A percentile compares a stretch with the other conserved stretches of the same genome.
Evolutionary conservation across 1,139 yeast genomes (phyloP).

Genomic region (Candida sojae): DNA sequence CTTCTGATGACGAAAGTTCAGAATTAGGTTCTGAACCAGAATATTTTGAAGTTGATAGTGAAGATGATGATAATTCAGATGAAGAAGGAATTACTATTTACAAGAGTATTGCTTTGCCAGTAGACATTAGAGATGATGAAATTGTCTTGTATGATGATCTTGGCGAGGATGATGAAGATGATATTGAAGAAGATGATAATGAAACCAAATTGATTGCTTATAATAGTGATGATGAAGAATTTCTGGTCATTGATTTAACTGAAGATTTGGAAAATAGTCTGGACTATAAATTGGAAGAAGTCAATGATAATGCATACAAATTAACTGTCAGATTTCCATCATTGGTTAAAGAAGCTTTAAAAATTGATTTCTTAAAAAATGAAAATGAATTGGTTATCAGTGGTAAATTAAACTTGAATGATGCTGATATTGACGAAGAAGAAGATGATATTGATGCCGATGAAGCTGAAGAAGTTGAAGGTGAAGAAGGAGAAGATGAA

Average conservation of each 20-base stretch:
- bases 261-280: slow-evolving; percentile 46
- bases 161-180: slow-evolving; percentile 23
- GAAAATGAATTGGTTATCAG: slow-evolving; percentile 46
- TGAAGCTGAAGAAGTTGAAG: slow-evolving; percentile 15
- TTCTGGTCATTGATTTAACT: slow-evolving; percentile 42
- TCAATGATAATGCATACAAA: slow-evolving; percentile 43
- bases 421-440: slow-evolving; percentile 17
- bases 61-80: slow-evolving; percentile 22
- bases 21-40: slow-evolving; percentile 34
- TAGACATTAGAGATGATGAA: slow-evolving; percentile 29
- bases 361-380: slow-evolving; percentile 42
- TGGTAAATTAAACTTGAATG: slow-evolving; percentile 43
- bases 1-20: slow-evolving; percentile 29
- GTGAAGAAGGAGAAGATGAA: slow-evolving; percentile 30
- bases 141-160: slow-evolving; percentile 25
- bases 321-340: slow-evolving; percentile 48
- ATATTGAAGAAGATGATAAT: slow-evolving; percentile 17
- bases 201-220: slow-evolving; percentile 28
- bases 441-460: slow-evolving; percentile 15
- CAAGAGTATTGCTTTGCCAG: slow-evolving; percentile 45
- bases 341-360: slow-evolving; percentile 43
- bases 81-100: slow-evolving; percentile 49
- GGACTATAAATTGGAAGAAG: slow-evolving; percentile 46
- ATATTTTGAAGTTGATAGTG: slow-evolving; percentile 34
- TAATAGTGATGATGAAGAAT: slow-evolving; percentile 38